Base-by-base conservation (phyloP, 306 rosid genomes). In the Ammopiptanthus mongolicus region DNA sequence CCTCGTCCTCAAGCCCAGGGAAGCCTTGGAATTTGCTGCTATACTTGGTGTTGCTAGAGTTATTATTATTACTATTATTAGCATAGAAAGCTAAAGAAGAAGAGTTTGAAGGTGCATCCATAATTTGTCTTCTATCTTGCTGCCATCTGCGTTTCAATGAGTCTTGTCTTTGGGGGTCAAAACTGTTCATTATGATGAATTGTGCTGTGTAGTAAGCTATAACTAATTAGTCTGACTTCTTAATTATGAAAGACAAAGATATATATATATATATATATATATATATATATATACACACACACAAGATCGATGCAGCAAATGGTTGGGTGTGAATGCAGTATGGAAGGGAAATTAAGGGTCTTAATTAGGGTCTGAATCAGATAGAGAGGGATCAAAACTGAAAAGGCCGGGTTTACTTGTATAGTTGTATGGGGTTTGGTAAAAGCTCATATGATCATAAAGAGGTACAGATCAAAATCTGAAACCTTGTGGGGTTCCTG, bases 101-200 rank as follows among this genome's bases (percentile, higher is more conserved):
- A 29, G 77, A 31, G 61, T 52, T 75, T 51, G 87, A 78, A 75
- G 86, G 52, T 74, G 86, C 83, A 78, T 65, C 80, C 31, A 29
- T 33, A 15, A 29, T 51, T 17, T 81, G 75, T 74, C 80, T 81
- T 73, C 71, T 81, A 51, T 88, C 87, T 66, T 85, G 78, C 84
- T 81, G 81, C 88, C 90, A 82, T 71, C 84, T 77, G 73, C 83
- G 69, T 84, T 90, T 85, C 73, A 84, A 71, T 17, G 86, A 86
- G 42, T 80, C 90, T 83, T 87, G 89, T 39, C 85, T 75, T 34
- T 87, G 93, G 3, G 87, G 79, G 42, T 84, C 87, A 60, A 84
- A 84, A 68, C 75, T 59, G 53, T 81, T 90, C 96, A 85, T 90
- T 5, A n/a, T 58, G 50, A 44, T 44, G 65, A 29, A 41, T 31